phyloP scores from a whole-genome alignment of 1,284 basidiomycete species.

The Cutaneotrichosporon cutaneum region DNA sequence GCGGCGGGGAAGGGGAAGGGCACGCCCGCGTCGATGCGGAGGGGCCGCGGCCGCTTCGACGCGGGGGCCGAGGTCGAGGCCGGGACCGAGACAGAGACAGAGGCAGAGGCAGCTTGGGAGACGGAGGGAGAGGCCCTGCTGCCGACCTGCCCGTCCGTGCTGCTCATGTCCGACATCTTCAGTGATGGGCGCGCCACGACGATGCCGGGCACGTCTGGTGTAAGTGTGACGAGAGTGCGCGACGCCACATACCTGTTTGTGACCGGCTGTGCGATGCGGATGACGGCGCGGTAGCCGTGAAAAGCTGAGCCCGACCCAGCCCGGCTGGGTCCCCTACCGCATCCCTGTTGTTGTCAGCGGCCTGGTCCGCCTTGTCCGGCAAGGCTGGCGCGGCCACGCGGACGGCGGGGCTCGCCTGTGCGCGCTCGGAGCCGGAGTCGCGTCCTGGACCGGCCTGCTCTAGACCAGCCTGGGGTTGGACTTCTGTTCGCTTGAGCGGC shows the following conservation, averaged over 20 bases:
- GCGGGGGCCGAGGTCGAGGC: neutral
- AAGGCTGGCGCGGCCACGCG: neutral
- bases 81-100: neutral
- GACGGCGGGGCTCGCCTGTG: neutral
- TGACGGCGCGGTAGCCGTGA: neutral
- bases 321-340: neutral
- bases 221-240: neutral
- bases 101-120: too few relatives aligned
- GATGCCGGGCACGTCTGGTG: neutral
- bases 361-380: neutral
- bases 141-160: neutral
- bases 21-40: neutral
- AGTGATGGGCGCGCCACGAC: neutral
- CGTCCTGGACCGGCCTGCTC: too few relatives aligned
- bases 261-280: neutral
- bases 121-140: too few relatives aligned
- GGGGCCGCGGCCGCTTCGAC: neutral
- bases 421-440: neutral
- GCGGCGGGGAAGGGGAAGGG: constrained; percentile 1
- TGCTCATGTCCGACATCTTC: constrained; percentile 1
- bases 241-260: neutral
- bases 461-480: neutral
- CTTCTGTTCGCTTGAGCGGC: too few relatives aligned
- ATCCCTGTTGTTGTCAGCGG: neutral
- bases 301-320: neutral